Evolutionary conservation across 1,284 basidiomycete genomes (phyloP).

Genomic region (Cryptococcus sp.): DNA sequence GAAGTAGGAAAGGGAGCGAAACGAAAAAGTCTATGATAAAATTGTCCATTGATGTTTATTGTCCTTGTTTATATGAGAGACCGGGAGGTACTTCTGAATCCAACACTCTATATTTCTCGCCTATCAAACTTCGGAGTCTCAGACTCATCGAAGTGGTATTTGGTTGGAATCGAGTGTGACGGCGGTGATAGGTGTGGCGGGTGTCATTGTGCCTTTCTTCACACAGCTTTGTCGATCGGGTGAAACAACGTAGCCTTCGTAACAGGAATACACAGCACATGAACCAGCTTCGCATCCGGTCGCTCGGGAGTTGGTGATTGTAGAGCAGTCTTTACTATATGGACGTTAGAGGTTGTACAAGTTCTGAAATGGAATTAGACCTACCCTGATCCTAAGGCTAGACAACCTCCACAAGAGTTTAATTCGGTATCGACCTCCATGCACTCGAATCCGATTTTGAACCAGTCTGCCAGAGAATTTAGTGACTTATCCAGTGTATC

Average conservation of each 20-base stretch:
- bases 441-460: conserved; percentile 49
- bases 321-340: conserved; percentile 39
- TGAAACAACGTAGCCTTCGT: conserved; percentile 42
- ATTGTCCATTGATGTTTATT: too few relatives aligned
- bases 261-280: conserved; percentile 44
- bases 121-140: not conserved
- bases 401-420: conserved; percentile 47
- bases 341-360: not conserved
- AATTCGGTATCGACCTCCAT: conserved; percentile 45
- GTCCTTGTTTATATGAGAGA: too few relatives aligned
- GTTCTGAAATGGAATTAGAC: conserved; percentile 7
- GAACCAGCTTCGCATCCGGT: conserved; percentile 40
- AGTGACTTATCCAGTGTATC: conserved; percentile 28
- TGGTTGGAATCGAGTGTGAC: conserved; percentile 8
- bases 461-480: conserved; percentile 45
- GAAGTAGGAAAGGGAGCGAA: too few relatives aligned
- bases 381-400: conserved; percentile 45
- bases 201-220: conserved; percentile 27
- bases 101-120: not conserved
- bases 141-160: not conserved
- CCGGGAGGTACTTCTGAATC: not conserved
- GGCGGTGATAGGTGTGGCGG: conserved; percentile 32
- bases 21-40: too few relatives aligned
- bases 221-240: conserved; percentile 38
- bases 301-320: conserved; percentile 41